These are phyloP conservation scores for Graphilbum sp. DNA, from an alignment of 2,329 filamentous ascomycete species.

Conservation along the genomic window DNA sequence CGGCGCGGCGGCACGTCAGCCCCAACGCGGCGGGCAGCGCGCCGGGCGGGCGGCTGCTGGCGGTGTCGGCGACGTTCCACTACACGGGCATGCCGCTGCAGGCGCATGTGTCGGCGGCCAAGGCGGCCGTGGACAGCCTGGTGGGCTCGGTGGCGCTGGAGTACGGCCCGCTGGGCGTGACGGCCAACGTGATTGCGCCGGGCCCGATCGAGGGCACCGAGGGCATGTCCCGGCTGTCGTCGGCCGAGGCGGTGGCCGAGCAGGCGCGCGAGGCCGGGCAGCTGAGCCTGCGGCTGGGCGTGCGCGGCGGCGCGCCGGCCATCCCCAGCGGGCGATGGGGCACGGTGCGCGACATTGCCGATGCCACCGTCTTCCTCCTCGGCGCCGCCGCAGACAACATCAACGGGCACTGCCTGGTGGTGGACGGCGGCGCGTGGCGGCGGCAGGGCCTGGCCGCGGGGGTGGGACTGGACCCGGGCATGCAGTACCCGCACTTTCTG, in stretches of 20 bases:
- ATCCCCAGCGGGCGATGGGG: slow-evolving; percentile 68
- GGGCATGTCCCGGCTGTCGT: slow-evolving; percentile 49
- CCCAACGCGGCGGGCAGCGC: slow-evolving; percentile 20
- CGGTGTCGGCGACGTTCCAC: slow-evolving; percentile 81
- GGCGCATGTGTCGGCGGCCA: slow-evolving; percentile 79
- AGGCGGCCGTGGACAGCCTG: slow-evolving; percentile 78
- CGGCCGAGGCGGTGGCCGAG: slow-evolving; percentile 9
- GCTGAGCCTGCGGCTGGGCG: slow-evolving; percentile 9
- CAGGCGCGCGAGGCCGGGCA: slow-evolving; percentile 2
- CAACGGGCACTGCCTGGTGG: slow-evolving; percentile 67
- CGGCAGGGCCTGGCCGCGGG: slow-evolving; percentile 25
- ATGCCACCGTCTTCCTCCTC: slow-evolving; percentile 82
- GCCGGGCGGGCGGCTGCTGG: slow-evolving; percentile 70
- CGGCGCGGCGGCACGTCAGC: slow-evolving; percentile 48
- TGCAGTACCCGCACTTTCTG: slow-evolving; percentile 37
- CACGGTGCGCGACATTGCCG: slow-evolving; percentile 71
- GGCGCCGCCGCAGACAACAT: slow-evolving; percentile 75
- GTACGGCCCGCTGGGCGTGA: slow-evolving; percentile 74
- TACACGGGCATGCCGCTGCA: slow-evolving; percentile 77
- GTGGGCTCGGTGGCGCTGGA: slow-evolving; percentile 68
- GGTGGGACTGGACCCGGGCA: slow-evolving; percentile 29
- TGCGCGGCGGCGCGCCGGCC: slow-evolving; percentile 19
- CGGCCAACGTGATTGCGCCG: slow-evolving; percentile 76
- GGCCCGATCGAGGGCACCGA: slow-evolving; percentile 79
- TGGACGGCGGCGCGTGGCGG: slow-evolving; percentile 46